Conservation (phyloP, 192 early-diverging fungal genomes). For the Lobulomyces angularis region DNA sequence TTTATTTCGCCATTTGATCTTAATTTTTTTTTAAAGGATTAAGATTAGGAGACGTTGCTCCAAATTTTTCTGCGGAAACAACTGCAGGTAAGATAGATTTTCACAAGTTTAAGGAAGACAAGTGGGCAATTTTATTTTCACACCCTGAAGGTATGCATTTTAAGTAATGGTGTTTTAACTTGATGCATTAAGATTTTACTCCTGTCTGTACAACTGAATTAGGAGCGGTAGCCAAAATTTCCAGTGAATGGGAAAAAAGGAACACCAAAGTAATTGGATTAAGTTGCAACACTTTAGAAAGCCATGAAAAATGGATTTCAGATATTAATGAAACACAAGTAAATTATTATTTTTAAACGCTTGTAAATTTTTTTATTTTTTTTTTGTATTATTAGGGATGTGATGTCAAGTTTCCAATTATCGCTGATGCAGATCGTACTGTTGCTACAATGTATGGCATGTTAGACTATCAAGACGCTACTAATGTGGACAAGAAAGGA, state of each 20-base stretch:
- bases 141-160: conserved; percentile 63
- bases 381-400: conserved; percentile 20
- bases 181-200: conserved; percentile 21
- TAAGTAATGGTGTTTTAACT: background rate
- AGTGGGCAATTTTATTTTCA: conserved; percentile 95
- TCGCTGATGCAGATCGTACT: conserved; percentile 73
- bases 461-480: conserved; percentile 88
- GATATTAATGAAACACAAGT: conserved; percentile 85
- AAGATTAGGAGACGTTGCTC: conserved; percentile 33
- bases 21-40: conserved; percentile 6
- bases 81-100: conserved; percentile 85
- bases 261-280: conserved; percentile 87
- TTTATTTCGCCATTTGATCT: too few relatives aligned
- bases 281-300: conserved; percentile 71
- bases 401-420: conserved; percentile 76
- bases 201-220: conserved; percentile 97
- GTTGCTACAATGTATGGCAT: conserved; percentile 90
- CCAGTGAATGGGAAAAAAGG: conserved; percentile 62
- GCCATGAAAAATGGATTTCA: conserved; percentile 77
- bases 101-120: conserved; percentile 71
- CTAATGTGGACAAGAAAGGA: conserved; percentile 77
- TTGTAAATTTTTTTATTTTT: conserved; percentile 1
- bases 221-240: conserved; percentile 75
- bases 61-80: conserved; percentile 72
- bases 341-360: background rate